These are phyloP conservation scores for Trametes gibbosa DNA, from an alignment of 768 basidiomycete species.

Conservation along the genomic window DNA sequence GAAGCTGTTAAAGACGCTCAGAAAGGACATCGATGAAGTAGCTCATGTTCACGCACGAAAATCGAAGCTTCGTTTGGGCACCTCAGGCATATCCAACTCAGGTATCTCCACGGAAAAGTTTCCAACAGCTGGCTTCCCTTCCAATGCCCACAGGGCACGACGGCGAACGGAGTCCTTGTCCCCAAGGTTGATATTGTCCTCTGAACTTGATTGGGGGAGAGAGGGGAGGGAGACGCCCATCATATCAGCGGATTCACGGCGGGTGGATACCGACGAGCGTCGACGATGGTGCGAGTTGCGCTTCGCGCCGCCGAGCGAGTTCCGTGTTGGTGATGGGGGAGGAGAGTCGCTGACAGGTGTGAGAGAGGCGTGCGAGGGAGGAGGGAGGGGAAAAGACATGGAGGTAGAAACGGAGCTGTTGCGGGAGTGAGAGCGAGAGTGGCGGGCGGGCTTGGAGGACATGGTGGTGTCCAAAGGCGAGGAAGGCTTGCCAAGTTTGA, in stretches of 20 bases:
- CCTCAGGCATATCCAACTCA: slow-evolving; percentile 62
- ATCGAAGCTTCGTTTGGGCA: slow-evolving; percentile 56
- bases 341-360: slow-evolving; percentile 38
- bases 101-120: slow-evolving; percentile 81
- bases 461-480: slow-evolving; percentile 34
- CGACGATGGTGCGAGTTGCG: slow-evolving; percentile 83
- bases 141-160: slow-evolving; percentile 81
- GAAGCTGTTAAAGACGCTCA: slow-evolving; percentile 39
- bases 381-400: slow-evolving; percentile 33
- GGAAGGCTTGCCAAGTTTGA: slow-evolving; percentile 57
- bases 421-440: slow-evolving; percentile 71
- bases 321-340: slow-evolving; percentile 32
- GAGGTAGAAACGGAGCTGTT: slow-evolving; percentile 46
- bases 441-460: slow-evolving; percentile 41
- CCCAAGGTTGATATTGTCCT: slow-evolving; percentile 66
- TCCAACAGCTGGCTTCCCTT: slow-evolving; percentile 70
- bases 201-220: slow-evolving; percentile 55
- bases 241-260: slow-evolving; percentile 85
- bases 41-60: slow-evolving; percentile 51
- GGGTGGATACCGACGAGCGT: slow-evolving; percentile 84
- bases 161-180: slow-evolving; percentile 80
- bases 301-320: slow-evolving; percentile 37
- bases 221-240: slow-evolving; percentile 78
- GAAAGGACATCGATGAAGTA: not conserved
- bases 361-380: slow-evolving; percentile 27